Evolutionary conservation across 2,329 filamentous ascomycete genomes (phyloP), one percentile per base, ranked within the genome.

Genomic region (Claviceps cyperi): DNA sequence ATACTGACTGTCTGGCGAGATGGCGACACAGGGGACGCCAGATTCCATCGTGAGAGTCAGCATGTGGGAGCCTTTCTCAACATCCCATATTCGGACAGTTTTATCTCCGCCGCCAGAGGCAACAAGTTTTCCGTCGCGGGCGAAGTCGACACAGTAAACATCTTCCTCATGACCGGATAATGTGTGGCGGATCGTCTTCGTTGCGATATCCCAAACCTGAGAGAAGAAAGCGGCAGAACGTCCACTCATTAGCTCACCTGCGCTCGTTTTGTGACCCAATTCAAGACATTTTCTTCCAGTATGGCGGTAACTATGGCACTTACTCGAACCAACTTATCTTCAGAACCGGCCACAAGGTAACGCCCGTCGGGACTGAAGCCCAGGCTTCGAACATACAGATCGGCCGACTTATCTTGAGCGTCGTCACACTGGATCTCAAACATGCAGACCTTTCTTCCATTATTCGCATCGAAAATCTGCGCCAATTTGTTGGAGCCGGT

Each of bases 131-230:
- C 91, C 91, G 59, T 96, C 94, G 41, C 87, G 83, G 35, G 91
- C 86, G 66, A 95, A 97, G 68, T 97, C 91, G 4, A 97, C 75
- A 5, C 87, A 94, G 69, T 97, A 97, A 55, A 98, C 97, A 57
- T 97, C 92, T 67, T 97, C 91, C 67, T 98, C 92, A 67, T 98
- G 92, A 21, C 92, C 92, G n/a, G 83, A 77, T 69, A 98, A 97
- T 39, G 87, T 87, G 63, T 92, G 88, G 60, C 89, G 86, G 64
- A 98, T 97, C 8, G 80, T 83, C 58, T 88, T 79, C 51, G 73
- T 77, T 50, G 78, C 75, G 58, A 98, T 97, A 64, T 98, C 92
- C 92, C 92, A 98, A 48, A 98, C 87, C 86, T 91, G 17, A 28
- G 57, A 22, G 41, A 5, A 28, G 28, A 11, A 9, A 28, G 57